A percentile compares a stretch with the other conserved stretches of the same genome.
These are phyloP conservation scores for Blepharisma stoltei DNA, from an alignment of 73 alveolate species.

Conservation along the genomic window DNA sequence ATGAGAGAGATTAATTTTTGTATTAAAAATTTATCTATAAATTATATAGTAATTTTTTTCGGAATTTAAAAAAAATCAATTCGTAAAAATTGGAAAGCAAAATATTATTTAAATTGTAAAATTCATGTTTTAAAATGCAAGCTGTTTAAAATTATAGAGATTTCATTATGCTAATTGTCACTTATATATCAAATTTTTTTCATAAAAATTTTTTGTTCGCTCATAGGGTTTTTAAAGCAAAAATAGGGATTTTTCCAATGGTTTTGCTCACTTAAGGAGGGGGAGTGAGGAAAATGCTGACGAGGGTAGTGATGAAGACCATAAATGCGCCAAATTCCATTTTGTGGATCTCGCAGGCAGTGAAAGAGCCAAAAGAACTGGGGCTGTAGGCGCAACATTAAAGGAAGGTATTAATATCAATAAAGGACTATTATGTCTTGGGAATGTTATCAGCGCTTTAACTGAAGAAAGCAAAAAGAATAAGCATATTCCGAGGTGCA, in stretches of 20 bases:
- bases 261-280: too few species aligned
- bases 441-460: slow-evolving; percentile 92
- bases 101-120: background rate
- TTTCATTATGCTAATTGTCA: too few species aligned
- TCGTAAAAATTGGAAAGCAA: too few species aligned
- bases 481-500: slow-evolving; percentile 93
- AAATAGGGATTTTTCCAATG: too few species aligned
- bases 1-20: background rate
- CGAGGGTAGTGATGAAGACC: slow-evolving; percentile 50
- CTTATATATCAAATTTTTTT: too few species aligned
- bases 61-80: too few species aligned
- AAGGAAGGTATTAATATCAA: slow-evolving; percentile 96
- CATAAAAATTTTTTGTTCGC: too few species aligned
- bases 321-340: slow-evolving; percentile 80
- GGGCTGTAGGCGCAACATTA: slow-evolving; percentile 81
- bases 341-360: slow-evolving; percentile 99
- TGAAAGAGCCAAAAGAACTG: slow-evolving; percentile 92
- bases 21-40: background rate
- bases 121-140: too few species aligned
- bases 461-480: slow-evolving; percentile 79
- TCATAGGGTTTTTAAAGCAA: slow-evolving; percentile 18
- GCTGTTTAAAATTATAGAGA: too few species aligned
- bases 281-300: slow-evolving; percentile 49
- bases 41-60: too few species aligned
- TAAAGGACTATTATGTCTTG: slow-evolving; percentile 84